These are phyloP conservation scores for Microdochium nivale DNA, from an alignment of 2,329 filamentous ascomycete genomes.

Conservation along the genomic window DNA sequence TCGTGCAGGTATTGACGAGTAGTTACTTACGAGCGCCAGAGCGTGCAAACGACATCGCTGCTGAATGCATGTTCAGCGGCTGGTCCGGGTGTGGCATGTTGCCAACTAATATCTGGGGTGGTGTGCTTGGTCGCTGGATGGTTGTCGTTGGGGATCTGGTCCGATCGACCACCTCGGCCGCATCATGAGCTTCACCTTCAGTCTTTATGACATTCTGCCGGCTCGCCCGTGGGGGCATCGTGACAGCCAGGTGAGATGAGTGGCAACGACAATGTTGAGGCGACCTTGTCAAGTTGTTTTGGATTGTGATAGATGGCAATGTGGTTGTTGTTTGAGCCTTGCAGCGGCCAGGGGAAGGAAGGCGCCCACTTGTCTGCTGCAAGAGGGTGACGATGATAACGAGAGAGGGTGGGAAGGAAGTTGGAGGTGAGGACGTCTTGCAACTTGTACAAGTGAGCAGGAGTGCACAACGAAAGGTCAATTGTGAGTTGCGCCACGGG, in stretches of 20 bases:
- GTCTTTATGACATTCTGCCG: neutral
- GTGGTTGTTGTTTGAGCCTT: neutral
- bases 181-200: neutral
- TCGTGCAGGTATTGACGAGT: neutral
- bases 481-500: no score
- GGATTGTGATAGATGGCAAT: neutral
- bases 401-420: no score
- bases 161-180: neutral
- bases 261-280: neutral
- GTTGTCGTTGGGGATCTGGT: neutral
- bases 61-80: neutral
- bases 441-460: no score
- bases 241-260: neutral
- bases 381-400: no score
- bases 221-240: neutral
- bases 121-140: neutral
- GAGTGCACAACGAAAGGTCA: no score
- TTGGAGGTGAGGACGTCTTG: no score
- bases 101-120: neutral
- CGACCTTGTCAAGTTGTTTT: neutral
- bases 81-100: neutral
- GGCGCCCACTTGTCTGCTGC: neutral
- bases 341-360: neutral
- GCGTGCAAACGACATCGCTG: neutral
- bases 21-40: slow-evolving; percentile 2